A percentile compares a stretch with the other conserved stretches of the same genome.
Evolutionary conservation across 106 monocot genomes (phyloP).

Genomic region (Vanilla planifolia): DNA sequence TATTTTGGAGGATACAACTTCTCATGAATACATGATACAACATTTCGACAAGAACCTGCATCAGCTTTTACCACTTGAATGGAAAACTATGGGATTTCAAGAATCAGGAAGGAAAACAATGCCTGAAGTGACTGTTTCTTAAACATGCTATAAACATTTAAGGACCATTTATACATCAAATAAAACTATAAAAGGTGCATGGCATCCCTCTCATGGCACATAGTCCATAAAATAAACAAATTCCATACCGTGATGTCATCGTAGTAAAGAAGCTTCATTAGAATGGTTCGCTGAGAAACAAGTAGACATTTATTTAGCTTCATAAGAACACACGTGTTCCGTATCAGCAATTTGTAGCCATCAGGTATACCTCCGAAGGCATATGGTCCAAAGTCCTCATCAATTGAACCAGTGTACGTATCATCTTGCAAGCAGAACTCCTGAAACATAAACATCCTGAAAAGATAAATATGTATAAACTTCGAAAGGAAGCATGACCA

Average conservation of each 20-base stretch:
- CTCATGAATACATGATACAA: too few species aligned
- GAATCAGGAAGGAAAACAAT: too few species aligned
- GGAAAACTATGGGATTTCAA: too few species aligned
- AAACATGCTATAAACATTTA: not conserved
- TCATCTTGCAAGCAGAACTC: conserved; percentile 99
- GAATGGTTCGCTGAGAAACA: conserved; percentile 70
- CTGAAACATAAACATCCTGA: conserved; percentile 18
- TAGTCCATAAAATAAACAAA: not conserved
- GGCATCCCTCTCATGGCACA: not conserved
- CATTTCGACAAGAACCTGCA: too few species aligned
- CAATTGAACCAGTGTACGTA: conserved; percentile 82
- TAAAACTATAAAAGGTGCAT: not conserved
- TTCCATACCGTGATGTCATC: conserved; percentile 82
- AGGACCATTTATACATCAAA: too few species aligned
- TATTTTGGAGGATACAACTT: too few species aligned
- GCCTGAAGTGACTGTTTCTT: not conserved
- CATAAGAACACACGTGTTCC: not conserved
- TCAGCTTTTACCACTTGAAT: too few species aligned
- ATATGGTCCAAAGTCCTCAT: conserved; percentile 97
- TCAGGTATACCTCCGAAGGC: conserved; percentile 66
- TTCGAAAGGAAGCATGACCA: not conserved
- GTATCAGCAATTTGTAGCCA: not conserved
- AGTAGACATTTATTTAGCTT: conserved; percentile 1
- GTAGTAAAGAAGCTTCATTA: conserved; percentile 97
- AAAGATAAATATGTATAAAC: not conserved